Percentiles rank a stretch among this genome's conserved stretches.
Evolutionary conservation across 139 green algal genomes (phyloP).

Genomic region (Tetratostichococcus sp.): DNA sequence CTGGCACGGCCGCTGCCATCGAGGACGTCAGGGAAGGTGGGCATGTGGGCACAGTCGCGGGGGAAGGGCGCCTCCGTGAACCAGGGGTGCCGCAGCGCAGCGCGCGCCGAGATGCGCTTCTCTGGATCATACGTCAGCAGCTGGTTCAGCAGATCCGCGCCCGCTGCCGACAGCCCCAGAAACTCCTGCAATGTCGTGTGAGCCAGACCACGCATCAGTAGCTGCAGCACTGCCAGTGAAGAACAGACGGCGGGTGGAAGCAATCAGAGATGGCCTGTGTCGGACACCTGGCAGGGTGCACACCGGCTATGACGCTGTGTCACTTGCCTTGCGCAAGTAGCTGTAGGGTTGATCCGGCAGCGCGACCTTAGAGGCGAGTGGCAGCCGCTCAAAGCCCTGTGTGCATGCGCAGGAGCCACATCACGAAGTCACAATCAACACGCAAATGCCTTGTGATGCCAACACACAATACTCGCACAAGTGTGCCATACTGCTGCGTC

Average conservation of each 20-base stretch:
- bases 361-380: conserved; percentile 21
- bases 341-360: conserved; percentile 71
- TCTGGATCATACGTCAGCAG: conserved; percentile 47
- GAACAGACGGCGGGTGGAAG: too few species aligned
- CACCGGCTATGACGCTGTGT: too few species aligned
- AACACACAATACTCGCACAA: too few species aligned
- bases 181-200: conserved; percentile 33
- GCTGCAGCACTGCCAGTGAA: too few species aligned
- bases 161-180: conserved; percentile 31
- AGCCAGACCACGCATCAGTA: too few species aligned
- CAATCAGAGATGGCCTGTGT: too few species aligned
- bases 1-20: conserved; percentile 7
- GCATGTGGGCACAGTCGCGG: conserved; percentile 50
- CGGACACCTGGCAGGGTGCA: too few species aligned
- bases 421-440: too few species aligned
- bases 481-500: too few species aligned
- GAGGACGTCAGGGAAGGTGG: conserved; percentile 50
- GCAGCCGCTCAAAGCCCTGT: conserved; percentile 42
- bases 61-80: conserved; percentile 56
- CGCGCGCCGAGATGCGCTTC: conserved; percentile 27
- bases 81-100: conserved; percentile 39
- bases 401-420: background rate
- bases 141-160: conserved; percentile 56
- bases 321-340: conserved; percentile 38
- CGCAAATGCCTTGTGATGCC: too few species aligned